These are phyloP conservation scores for Candida tetrigidarum DNA, from an alignment of 1,139 yeast species.

Conservation along the genomic window DNA sequence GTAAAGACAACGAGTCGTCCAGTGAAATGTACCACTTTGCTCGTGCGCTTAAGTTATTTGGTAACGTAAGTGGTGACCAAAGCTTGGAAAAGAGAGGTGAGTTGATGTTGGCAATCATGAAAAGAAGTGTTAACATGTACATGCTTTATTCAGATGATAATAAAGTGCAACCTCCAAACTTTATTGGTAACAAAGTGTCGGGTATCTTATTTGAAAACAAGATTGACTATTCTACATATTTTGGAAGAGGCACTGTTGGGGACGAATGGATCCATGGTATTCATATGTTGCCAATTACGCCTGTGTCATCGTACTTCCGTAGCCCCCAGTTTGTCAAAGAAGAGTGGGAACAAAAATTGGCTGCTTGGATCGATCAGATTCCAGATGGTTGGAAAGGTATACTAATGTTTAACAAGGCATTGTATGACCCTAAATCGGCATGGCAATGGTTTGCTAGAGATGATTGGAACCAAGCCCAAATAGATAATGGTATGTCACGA, in stretches of 20 bases:
- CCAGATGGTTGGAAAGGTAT: conserved; percentile 54
- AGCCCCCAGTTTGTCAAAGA: conserved; percentile 39
- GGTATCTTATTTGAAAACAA: conserved; percentile 53
- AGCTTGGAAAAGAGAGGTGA: conserved; percentile 44
- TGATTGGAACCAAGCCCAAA: conserved; percentile 42
- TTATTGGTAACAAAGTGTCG: conserved; percentile 46
- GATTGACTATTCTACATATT: conserved; percentile 48
- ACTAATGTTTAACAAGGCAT: conserved; percentile 42
- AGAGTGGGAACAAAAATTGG: conserved; percentile 47
- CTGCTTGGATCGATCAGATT: conserved; percentile 33
- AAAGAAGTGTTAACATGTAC: conserved; percentile 46
- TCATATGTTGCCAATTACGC: conserved; percentile 52
- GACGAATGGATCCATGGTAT: conserved; percentile 55
- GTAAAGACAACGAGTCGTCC: conserved; percentile 51
- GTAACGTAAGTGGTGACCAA: conserved; percentile 33
- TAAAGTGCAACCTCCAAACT: conserved; percentile 38
- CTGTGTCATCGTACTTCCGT: conserved; percentile 45
- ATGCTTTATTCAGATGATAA: conserved; percentile 47
- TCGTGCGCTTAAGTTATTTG: conserved; percentile 47
- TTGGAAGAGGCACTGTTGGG: conserved; percentile 46
- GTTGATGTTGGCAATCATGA: conserved; percentile 47
- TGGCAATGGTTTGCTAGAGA: conserved; percentile 44
- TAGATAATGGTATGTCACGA: conserved; percentile 50
- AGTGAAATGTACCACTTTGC: conserved; percentile 52
- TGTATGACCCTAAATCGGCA: conserved; percentile 38